Conservation (phyloP, 2,329 filamentous ascomycete species). For the Fusarium xyrophilum region DNA sequence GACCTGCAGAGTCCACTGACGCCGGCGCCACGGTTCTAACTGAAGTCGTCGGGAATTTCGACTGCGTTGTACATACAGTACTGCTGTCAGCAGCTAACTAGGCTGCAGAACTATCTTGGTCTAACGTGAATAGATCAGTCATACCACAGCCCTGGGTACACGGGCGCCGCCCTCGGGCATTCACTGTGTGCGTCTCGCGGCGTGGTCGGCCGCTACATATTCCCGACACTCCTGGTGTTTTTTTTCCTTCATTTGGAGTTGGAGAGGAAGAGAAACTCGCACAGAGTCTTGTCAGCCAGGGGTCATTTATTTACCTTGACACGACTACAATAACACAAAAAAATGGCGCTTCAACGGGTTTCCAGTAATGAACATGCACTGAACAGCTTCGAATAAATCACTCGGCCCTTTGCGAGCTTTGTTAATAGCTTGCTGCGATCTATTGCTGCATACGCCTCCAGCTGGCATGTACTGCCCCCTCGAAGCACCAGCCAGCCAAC, state of each 20-base stretch:
- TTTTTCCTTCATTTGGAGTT: not conserved
- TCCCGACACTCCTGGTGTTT: conserved; percentile 17
- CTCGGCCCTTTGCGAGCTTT: conserved; percentile 10
- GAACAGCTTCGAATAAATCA: not conserved
- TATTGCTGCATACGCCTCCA: conserved; percentile 19
- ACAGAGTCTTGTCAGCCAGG: conserved; percentile 21
- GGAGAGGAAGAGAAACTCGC: conserved; percentile 11
- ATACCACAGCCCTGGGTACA: conserved; percentile 31
- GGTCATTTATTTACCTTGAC: not conserved
- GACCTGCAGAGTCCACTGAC: conserved; percentile 13
- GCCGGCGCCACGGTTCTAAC: conserved; percentile 16
- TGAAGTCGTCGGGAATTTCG: conserved; percentile 2
- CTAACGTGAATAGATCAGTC: conserved; percentile 1
- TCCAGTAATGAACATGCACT: not conserved
- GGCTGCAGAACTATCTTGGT: not conserved
- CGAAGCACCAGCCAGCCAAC: conserved; percentile 23
- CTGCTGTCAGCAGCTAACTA: not conserved
- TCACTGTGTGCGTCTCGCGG: conserved; percentile 15
- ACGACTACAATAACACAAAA: not conserved
- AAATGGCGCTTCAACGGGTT: not conserved
- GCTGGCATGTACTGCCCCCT: conserved; percentile 38
- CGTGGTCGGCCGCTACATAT: conserved; percentile 23
- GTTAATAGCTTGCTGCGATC: conserved; percentile 8
- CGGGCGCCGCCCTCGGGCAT: conserved; percentile 26
- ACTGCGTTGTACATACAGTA: not conserved